These are phyloP conservation scores for Chrysanthemum makinoi DNA, from an alignment of 129 eudicot genomes.

Conservation along the genomic window DNA sequence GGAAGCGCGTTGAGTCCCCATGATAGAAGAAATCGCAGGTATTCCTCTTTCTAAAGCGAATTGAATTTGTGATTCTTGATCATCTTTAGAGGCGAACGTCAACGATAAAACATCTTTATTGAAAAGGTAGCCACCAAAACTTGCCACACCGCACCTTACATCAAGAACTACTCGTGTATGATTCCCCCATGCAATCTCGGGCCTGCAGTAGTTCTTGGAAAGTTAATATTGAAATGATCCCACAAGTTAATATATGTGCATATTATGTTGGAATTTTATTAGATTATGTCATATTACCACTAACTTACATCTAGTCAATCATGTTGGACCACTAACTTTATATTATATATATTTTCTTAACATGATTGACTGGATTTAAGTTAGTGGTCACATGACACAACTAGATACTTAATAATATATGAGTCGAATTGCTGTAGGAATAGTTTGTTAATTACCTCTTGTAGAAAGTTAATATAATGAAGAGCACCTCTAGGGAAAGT, in stretches of 20 bases:
- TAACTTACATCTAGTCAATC: no score
- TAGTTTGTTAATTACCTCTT: slow-evolving; percentile 25
- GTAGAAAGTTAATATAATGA: slow-evolving; percentile 42
- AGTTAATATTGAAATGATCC: slow-evolving; percentile 10
- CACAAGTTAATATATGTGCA: neutral
- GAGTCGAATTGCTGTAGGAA: no score
- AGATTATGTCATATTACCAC: no score
- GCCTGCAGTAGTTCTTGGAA: slow-evolving; percentile 41
- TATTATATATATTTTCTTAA: no score
- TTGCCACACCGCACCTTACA: slow-evolving; percentile 77
- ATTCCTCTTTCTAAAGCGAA: slow-evolving; percentile 84
- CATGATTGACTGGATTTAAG: no score
- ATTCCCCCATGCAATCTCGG: slow-evolving; percentile 79
- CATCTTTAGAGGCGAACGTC: slow-evolving; percentile 76
- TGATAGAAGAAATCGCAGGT: slow-evolving; percentile 71
- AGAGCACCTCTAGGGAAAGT: slow-evolving; percentile 54
- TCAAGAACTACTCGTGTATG: slow-evolving; percentile 63
- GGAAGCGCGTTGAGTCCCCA: slow-evolving; percentile 73
- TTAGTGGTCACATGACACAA: no score
- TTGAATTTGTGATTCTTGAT: slow-evolving; percentile 68
- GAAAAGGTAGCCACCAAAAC: slow-evolving; percentile 79
- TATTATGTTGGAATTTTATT: no score
- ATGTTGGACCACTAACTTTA: no score
- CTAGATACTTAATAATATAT: no score
- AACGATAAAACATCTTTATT: slow-evolving; percentile 70